These are phyloP conservation scores for Xylariaceae sp. DNA, from an alignment of 2,329 filamentous ascomycete genomes.

Conservation along the genomic window DNA sequence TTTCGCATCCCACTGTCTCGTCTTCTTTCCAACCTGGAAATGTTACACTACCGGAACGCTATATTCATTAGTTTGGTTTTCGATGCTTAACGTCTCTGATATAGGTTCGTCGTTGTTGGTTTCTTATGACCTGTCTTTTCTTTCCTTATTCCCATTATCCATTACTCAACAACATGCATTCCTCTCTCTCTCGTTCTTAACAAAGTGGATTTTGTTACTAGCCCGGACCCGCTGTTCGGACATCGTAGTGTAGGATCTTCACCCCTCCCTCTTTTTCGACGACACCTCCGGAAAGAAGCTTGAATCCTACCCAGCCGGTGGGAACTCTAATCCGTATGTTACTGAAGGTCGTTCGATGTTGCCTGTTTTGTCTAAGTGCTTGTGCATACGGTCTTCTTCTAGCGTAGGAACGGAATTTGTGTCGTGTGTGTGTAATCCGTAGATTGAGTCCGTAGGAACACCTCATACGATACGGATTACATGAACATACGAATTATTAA, in stretches of 20 bases:
- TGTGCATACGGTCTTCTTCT: neutral
- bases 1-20: neutral
- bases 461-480: neutral
- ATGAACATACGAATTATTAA: neutral
- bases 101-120: too few species aligned
- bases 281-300: constrained; percentile 17
- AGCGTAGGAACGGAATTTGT: neutral
- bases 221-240: neutral
- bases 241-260: constrained; percentile 13
- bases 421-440: neutral
- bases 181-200: too few species aligned
- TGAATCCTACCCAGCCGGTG: constrained; percentile 22
- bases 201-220: neutral
- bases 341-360: constrained; percentile 13
- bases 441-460: neutral
- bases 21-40: too few species aligned
- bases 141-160: too few species aligned
- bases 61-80: too few species aligned
- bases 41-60: too few species aligned
- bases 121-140: too few species aligned
- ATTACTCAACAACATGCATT: too few species aligned
- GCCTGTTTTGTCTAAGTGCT: constrained; percentile 1
- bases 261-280: constrained; percentile 8
- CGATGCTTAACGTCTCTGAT: too few species aligned
- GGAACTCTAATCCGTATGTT: constrained; percentile 10